Conservation (phyloP, 1,284 basidiomycete species). For the Pholiota adiposa region DNA sequence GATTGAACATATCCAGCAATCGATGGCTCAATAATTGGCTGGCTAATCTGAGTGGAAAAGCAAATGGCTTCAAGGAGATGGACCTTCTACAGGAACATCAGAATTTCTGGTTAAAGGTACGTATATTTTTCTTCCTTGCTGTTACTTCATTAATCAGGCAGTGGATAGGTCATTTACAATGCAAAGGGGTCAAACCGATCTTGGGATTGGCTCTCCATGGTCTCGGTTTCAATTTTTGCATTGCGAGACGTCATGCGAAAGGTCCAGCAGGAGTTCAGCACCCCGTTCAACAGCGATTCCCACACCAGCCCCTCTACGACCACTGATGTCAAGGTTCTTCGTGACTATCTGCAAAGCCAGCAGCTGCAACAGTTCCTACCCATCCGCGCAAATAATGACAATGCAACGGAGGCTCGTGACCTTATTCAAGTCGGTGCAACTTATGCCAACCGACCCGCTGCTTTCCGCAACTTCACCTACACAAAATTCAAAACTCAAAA, state of each 20-base stretch:
- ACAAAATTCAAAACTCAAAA: too few species aligned
- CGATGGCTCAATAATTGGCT: conserved; percentile 21
- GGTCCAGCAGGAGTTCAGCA: conserved; percentile 15
- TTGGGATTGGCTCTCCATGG: conserved; percentile 22
- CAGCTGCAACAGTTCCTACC: conserved; percentile 11
- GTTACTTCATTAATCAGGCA: neutral
- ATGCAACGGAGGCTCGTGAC: conserved; percentile 5
- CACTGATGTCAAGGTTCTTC: conserved; percentile 9
- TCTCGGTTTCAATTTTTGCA: conserved; percentile 19
- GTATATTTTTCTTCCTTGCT: neutral
- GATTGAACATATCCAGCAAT: conserved; percentile 1
- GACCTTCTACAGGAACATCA: conserved; percentile 20
- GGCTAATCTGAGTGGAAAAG: conserved; percentile 13
- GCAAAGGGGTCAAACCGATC: conserved; percentile 18
- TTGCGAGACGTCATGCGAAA: conserved; percentile 20
- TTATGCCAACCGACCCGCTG: conserved; percentile 15
- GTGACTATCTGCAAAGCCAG: conserved; percentile 10
- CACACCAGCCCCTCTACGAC: conserved; percentile 16
- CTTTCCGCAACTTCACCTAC: too few species aligned
- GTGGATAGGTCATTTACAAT: conserved; percentile 20
- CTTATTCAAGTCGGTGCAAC: conserved; percentile 9
- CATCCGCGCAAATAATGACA: conserved; percentile 3
- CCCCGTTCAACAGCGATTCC: conserved; percentile 15
- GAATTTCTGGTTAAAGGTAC: conserved; percentile 23
- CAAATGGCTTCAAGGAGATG: conserved; percentile 20